Conservation (phyloP, 2,329 filamentous ascomycete species). For the Hymenoscyphus occultus region DNA sequence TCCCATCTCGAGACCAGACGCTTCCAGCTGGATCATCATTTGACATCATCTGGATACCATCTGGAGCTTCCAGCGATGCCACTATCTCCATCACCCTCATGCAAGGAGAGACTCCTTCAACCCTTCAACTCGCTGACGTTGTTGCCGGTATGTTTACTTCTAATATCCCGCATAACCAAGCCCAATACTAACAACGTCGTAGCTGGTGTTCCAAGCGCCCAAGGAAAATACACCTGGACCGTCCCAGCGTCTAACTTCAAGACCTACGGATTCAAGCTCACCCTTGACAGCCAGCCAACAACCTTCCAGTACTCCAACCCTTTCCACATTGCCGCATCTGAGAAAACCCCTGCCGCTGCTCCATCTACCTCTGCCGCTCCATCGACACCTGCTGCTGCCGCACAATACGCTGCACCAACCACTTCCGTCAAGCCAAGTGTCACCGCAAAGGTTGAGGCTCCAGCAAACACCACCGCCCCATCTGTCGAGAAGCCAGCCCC, state of each 20-base stretch:
- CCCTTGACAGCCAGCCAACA: slow-evolving; percentile 46
- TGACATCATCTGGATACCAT: slow-evolving; percentile 50
- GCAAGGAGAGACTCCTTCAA: slow-evolving; percentile 48
- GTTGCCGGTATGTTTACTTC: slow-evolving; percentile 49
- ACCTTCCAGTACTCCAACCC: slow-evolving; percentile 63
- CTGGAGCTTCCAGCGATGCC: slow-evolving; percentile 46
- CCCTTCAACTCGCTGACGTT: slow-evolving; percentile 40
- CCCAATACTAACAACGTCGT: slow-evolving; percentile 18
- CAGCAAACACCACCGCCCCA: slow-evolving; percentile 7
- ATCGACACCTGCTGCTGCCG: slow-evolving; percentile 7
- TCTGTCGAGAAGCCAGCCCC: background rate
- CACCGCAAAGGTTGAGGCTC: background rate
- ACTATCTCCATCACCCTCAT: slow-evolving; percentile 54
- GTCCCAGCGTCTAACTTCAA: slow-evolving; percentile 47
- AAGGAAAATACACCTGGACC: slow-evolving; percentile 48
- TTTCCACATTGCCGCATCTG: slow-evolving; percentile 41
- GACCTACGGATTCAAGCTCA: slow-evolving; percentile 58
- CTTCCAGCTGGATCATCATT: slow-evolving; percentile 49
- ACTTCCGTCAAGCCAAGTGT: background rate
- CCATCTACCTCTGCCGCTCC: slow-evolving; percentile 12
- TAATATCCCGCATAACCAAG: background rate
- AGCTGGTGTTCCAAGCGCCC: slow-evolving; percentile 49
- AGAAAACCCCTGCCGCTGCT: slow-evolving; percentile 12
- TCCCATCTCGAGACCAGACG: slow-evolving; percentile 44
- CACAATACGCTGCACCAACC: slow-evolving; percentile 9